A percentile compares a stretch with the other conserved stretches of the same genome.
These are phyloP conservation scores for Aristolochia contorta DNA, from an alignment of 164 flowering plant genomes.

Conservation along the genomic window DNA sequence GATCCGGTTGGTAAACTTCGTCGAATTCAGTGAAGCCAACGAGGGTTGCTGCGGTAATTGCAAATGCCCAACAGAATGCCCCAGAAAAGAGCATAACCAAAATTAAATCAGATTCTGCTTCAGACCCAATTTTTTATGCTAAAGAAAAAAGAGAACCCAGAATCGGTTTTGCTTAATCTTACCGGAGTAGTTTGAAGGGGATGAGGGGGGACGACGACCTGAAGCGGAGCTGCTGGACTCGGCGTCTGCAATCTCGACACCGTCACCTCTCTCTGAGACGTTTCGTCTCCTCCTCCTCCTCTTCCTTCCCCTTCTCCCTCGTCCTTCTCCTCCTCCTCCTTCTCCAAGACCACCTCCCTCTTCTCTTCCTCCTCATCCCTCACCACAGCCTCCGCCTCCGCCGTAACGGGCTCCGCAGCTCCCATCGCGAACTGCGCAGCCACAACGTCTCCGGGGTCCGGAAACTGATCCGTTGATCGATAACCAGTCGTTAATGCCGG, in stretches of 20 bases:
- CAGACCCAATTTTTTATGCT: not conserved
- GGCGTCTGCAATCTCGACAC: conserved; percentile 4
- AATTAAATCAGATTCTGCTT: not conserved
- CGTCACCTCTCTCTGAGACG: conserved; percentile 1
- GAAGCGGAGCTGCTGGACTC: conserved; percentile 1
- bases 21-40: conserved; percentile 46
- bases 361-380: conserved; percentile 9
- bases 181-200: conserved; percentile 6
- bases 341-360: not conserved
- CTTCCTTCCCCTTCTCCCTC: not conserved
- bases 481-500: too few species aligned
- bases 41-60: conserved; percentile 37
- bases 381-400: too few species aligned
- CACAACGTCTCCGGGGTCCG: too few species aligned
- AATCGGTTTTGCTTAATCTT: not conserved
- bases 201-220: conserved; percentile 3
- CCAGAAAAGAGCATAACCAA: not conserved
- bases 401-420: too few species aligned
- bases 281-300: not conserved
- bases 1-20: conserved; percentile 50
- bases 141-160: not conserved
- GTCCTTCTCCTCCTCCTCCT: not conserved
- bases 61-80: not conserved
- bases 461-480: too few species aligned
- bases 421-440: too few species aligned